A percentile compares a stretch with the other conserved stretches of the same genome.
phyloP scores from a whole-genome alignment of 2,329 filamentous ascomycete species.

The Leptographium radiaticola region DNA sequence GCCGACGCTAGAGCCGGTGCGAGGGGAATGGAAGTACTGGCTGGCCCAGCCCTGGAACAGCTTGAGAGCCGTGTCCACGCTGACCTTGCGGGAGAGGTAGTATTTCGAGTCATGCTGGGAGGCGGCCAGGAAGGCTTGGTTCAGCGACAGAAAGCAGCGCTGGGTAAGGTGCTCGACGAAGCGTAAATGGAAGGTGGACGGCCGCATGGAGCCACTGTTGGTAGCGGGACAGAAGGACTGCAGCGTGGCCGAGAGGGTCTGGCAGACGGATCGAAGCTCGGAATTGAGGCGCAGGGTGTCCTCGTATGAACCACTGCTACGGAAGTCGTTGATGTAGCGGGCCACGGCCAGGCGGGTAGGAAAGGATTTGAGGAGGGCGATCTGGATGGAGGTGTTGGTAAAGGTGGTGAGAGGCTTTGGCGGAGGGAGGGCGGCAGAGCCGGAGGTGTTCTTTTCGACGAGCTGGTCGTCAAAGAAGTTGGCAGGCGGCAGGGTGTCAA shows the following conservation, averaged over 20 bases:
- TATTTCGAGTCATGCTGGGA: constrained; percentile 32
- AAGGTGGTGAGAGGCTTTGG: constrained; percentile 22
- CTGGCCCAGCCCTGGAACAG: constrained; percentile 15
- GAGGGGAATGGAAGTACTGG: not conserved
- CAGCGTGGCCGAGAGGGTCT: constrained; percentile 19
- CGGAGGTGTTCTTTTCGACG: constrained; percentile 3
- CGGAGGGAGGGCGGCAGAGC: constrained; percentile 5
- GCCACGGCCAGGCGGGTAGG: constrained; percentile 29
- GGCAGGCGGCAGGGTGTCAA: constrained; percentile 32
- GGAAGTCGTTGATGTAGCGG: constrained; percentile 33
- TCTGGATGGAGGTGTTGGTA: constrained; percentile 34
- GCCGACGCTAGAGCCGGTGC: not conserved
- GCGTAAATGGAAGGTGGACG: constrained; percentile 26
- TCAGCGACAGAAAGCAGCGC: constrained; percentile 38
- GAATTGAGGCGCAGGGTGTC: constrained; percentile 32
- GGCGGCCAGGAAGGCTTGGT: constrained; percentile 33
- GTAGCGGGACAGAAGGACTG: constrained; percentile 15
- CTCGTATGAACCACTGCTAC: constrained; percentile 28
- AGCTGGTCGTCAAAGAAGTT: constrained; percentile 39
- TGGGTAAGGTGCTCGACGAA: constrained; percentile 30
- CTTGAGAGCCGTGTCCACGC: constrained; percentile 25
- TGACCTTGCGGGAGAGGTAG: constrained; percentile 40
- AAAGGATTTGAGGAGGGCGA: constrained; percentile 31
- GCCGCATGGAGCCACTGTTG: constrained; percentile 5
- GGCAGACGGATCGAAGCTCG: constrained; percentile 27